Percentiles rank a stretch among this genome's conserved stretches.
Evolutionary conservation across 2,329 filamentous ascomycete species (phyloP).

Genomic region (Penicillium janthinellum): DNA sequence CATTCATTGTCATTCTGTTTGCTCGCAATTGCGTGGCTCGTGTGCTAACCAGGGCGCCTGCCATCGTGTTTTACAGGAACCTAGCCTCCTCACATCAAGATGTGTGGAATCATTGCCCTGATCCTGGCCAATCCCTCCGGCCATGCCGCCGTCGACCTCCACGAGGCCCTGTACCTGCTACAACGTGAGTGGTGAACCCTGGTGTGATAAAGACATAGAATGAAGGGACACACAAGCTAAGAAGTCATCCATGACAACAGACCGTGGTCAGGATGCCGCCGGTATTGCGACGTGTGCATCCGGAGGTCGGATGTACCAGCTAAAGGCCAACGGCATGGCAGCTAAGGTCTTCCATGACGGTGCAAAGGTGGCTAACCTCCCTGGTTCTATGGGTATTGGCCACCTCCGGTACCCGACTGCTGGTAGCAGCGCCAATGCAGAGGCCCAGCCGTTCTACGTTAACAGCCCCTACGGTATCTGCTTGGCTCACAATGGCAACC

Average conservation of each 20-base stretch:
- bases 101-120: slow-evolving; percentile 66
- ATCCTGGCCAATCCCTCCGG: slow-evolving; percentile 60
- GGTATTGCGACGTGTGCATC: slow-evolving; percentile 76
- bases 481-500: slow-evolving; percentile 83
- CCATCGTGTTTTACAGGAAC: slow-evolving; percentile 23
- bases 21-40: neutral
- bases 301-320: slow-evolving; percentile 81
- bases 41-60: neutral
- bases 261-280: slow-evolving; percentile 84
- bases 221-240: slow-evolving; percentile 8
- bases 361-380: slow-evolving; percentile 69
- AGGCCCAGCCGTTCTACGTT: slow-evolving; percentile 91
- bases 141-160: slow-evolving; percentile 63
- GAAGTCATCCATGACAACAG: slow-evolving; percentile 30
- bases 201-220: neutral
- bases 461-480: slow-evolving; percentile 83
- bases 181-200: slow-evolving; percentile 50
- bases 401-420: slow-evolving; percentile 90
- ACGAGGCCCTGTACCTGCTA: slow-evolving; percentile 71
- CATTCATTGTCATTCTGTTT: slow-evolving; percentile 9
- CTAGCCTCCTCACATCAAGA: slow-evolving; percentile 37
- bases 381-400: slow-evolving; percentile 82
- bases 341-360: slow-evolving; percentile 83
- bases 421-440: slow-evolving; percentile 78
- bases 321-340: slow-evolving; percentile 88